Percentiles rank a stretch among this genome's conserved stretches.
These are phyloP conservation scores for Spongospora subterranea DNA, from an alignment of 208 protist species.

Conservation along the genomic window DNA sequence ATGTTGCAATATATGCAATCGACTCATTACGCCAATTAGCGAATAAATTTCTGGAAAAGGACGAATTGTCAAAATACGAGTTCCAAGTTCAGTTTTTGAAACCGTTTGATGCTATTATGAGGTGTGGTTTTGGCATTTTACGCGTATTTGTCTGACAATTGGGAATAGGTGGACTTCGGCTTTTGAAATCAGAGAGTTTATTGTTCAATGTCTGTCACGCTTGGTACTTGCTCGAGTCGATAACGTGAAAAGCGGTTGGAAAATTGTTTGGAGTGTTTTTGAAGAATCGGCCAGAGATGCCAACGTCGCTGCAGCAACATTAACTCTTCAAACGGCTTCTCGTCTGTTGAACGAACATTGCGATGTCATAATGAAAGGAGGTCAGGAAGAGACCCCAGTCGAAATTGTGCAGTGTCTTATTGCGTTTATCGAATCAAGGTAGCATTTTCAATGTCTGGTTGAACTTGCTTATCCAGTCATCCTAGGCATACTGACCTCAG, in stretches of 20 bases:
- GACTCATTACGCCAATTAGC: slow-evolving; percentile 85
- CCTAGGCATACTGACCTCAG: slow-evolving; percentile 12
- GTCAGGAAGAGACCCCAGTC: not conserved
- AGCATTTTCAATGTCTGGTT: not conserved
- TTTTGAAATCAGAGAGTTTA: slow-evolving; percentile 76
- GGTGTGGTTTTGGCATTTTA: slow-evolving; percentile 4
- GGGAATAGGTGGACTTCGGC: not conserved
- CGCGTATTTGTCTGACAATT: not conserved
- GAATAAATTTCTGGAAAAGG: slow-evolving; percentile 84
- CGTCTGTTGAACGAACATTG: slow-evolving; percentile 27
- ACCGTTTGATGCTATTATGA: slow-evolving; percentile 84
- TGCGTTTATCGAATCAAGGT: slow-evolving; percentile 35
- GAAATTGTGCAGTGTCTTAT: slow-evolving; percentile 52
- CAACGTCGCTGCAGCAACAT: not conserved
- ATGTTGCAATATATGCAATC: slow-evolving; percentile 80
- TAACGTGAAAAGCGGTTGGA: slow-evolving; percentile 85
- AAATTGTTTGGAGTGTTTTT: slow-evolving; percentile 76
- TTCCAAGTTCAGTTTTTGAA: slow-evolving; percentile 89
- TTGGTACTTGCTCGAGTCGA: slow-evolving; percentile 72
- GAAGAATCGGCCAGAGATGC: slow-evolving; percentile 23
- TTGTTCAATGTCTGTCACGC: slow-evolving; percentile 76
- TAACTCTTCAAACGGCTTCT: slow-evolving; percentile 23
- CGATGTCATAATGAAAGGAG: slow-evolving; percentile 46
- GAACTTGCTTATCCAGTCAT: not conserved
- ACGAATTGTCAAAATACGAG: slow-evolving; percentile 80